Conservation (phyloP, 108 stramenopile genomes). For the Schizochytrium sp. region DNA sequence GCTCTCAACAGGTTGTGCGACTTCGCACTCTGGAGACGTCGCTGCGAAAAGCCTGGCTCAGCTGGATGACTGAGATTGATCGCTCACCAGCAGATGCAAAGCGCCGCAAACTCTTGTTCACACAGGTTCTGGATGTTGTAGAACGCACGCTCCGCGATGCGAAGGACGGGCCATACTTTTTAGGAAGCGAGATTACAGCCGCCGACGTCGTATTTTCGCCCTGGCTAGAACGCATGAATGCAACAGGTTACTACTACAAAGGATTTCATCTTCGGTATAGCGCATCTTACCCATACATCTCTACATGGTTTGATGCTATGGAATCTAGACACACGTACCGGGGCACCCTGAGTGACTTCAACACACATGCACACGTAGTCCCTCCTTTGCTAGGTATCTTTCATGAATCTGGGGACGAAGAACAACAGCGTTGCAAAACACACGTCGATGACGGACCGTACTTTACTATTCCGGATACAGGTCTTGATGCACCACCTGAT, state of each 20-base stretch:
- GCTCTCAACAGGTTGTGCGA: background rate
- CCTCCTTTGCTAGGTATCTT: constrained; percentile 49
- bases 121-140: background rate
- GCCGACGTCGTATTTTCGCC: constrained; percentile 5
- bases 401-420: constrained; percentile 28
- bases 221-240: constrained; percentile 53
- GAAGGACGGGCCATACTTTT: background rate
- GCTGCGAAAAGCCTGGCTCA: background rate
- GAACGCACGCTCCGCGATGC: constrained; percentile 19
- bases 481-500: background rate
- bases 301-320: constrained; percentile 46
- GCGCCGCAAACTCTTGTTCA: background rate
- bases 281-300: constrained; percentile 22
- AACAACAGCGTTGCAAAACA: constrained; percentile 29
- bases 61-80: constrained; percentile 19
- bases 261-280: background rate
- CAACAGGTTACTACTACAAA: constrained; percentile 45
- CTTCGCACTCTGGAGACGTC: background rate
- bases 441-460: constrained; percentile 51
- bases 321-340: constrained; percentile 48
- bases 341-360: constrained; percentile 54
- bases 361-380: constrained; percentile 8
- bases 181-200: background rate
- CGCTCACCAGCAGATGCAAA: constrained; percentile 13
- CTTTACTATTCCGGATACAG: background rate